phyloP scores from a whole-genome alignment of 768 basidiomycete genomes.

The Trametes maxima region DNA sequence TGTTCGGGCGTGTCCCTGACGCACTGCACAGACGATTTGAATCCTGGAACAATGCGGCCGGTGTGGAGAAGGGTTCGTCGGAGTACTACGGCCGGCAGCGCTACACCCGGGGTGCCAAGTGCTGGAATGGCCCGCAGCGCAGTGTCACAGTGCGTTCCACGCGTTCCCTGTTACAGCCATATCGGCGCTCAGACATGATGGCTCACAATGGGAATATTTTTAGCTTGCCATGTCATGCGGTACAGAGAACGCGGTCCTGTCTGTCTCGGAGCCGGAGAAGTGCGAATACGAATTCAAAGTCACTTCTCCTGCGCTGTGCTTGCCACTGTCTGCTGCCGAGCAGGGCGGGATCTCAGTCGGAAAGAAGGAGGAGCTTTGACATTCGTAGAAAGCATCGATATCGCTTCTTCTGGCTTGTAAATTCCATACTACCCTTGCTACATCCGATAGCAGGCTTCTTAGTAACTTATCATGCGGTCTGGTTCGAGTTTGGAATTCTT shows the following conservation, averaged over 20 bases:
- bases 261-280: constrained; percentile 90
- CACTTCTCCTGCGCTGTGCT: constrained; percentile 84
- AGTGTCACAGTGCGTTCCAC: constrained; percentile 62
- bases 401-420: neutral
- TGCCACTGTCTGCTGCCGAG: constrained; percentile 49
- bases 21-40: constrained; percentile 59
- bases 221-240: constrained; percentile 87
- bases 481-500: no score
- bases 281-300: constrained; percentile 92
- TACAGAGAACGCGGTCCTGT: constrained; percentile 75
- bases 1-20: neutral
- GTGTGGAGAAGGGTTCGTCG: constrained; percentile 57
- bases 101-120: constrained; percentile 84
- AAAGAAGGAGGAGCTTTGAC: constrained; percentile 35
- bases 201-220: neutral
- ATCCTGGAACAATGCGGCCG: constrained; percentile 73
- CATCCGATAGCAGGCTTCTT: no score
- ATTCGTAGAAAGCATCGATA: neutral
- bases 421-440: no score
- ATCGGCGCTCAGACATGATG: neutral
- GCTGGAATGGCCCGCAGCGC: constrained; percentile 96
- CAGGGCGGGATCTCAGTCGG: constrained; percentile 23
- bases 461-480: no score
- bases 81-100: constrained; percentile 82
- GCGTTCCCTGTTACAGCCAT: neutral